Conservation (phyloP, 306 rosid species). For the Abrus pulchellus region DNA sequence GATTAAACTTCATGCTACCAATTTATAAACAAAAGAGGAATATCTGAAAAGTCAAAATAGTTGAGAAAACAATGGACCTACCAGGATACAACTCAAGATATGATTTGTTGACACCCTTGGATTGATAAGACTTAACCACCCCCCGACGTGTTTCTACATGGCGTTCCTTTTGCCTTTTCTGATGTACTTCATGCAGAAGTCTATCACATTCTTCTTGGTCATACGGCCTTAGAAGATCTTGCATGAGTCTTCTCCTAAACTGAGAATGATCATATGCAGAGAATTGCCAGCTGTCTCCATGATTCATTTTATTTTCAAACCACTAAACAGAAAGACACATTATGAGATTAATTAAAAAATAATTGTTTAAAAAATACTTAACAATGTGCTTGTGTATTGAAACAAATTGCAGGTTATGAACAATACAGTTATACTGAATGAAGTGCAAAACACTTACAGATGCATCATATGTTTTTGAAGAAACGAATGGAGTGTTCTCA, state of each 20-base stretch:
- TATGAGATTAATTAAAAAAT: slow-evolving; percentile 1
- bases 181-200: slow-evolving; percentile 31
- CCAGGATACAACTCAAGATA: slow-evolving; percentile 65
- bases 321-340: slow-evolving; percentile 44
- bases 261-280: slow-evolving; percentile 35
- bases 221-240: slow-evolving; percentile 68
- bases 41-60: neutral
- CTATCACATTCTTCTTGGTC: slow-evolving; percentile 48
- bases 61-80: slow-evolving; percentile 52
- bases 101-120: slow-evolving; percentile 51
- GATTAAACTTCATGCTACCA: neutral
- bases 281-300: slow-evolving; percentile 25
- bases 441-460: slow-evolving; percentile 55
- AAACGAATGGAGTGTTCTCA: slow-evolving; percentile 49
- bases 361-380: slow-evolving; percentile 1
- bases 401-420: slow-evolving; percentile 13
- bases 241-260: slow-evolving; percentile 67
- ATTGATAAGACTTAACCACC: slow-evolving; percentile 40
- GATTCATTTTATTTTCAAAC: slow-evolving; percentile 48
- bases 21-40: slow-evolving; percentile 3
- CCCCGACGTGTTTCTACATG: slow-evolving; percentile 53
- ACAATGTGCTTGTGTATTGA: slow-evolving; percentile 29
- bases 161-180: slow-evolving; percentile 36
- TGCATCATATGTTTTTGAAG: slow-evolving; percentile 38
- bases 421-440: neutral